These are phyloP conservation scores for Coelastrella sp. DNA, from an alignment of 139 green algal genomes.

Conservation along the genomic window DNA sequence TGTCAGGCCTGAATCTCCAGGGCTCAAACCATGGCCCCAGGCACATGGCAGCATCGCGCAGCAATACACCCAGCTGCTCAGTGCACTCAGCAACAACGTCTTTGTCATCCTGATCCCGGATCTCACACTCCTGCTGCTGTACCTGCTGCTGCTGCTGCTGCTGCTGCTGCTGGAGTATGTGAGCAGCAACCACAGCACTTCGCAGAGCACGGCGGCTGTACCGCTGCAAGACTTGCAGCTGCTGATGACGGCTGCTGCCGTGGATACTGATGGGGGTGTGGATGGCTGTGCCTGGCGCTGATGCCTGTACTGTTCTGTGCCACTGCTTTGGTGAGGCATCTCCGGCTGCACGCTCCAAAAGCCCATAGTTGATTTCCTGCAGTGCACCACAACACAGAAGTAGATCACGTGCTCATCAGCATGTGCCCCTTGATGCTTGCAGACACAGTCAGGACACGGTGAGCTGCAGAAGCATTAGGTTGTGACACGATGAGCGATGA, in stretches of 20 bases:
- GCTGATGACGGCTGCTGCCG: slow-evolving; percentile 2
- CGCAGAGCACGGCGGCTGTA: slow-evolving; percentile 7
- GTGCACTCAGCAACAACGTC: not conserved
- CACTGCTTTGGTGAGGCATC: not conserved
- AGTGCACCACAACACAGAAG: not conserved
- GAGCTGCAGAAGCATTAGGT: too few relatives aligned
- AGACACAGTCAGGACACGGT: too few relatives aligned
- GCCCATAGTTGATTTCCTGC: not conserved
- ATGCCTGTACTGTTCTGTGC: not conserved
- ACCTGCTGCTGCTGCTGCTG: slow-evolving; percentile 12
- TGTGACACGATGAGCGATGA: not conserved
- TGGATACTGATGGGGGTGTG: not conserved
- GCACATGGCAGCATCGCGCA: not conserved
- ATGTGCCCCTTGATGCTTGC: too few relatives aligned
- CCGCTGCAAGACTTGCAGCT: slow-evolving; percentile 1
- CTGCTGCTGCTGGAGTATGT: slow-evolving; percentile 12
- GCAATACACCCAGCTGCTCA: not conserved
- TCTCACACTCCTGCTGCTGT: slow-evolving; percentile 3
- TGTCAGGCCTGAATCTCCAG: too few relatives aligned
- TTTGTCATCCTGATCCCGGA: not conserved
- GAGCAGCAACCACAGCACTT: not conserved
- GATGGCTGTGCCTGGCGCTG: too few relatives aligned
- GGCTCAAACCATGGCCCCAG: slow-evolving; percentile 24
- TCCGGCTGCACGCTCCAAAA: slow-evolving; percentile 1
- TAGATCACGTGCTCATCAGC: not conserved